These are phyloP conservation scores for Microdochium trichocladiopsis DNA, from an alignment of 2,329 filamentous ascomycete species.

Conservation along the genomic window DNA sequence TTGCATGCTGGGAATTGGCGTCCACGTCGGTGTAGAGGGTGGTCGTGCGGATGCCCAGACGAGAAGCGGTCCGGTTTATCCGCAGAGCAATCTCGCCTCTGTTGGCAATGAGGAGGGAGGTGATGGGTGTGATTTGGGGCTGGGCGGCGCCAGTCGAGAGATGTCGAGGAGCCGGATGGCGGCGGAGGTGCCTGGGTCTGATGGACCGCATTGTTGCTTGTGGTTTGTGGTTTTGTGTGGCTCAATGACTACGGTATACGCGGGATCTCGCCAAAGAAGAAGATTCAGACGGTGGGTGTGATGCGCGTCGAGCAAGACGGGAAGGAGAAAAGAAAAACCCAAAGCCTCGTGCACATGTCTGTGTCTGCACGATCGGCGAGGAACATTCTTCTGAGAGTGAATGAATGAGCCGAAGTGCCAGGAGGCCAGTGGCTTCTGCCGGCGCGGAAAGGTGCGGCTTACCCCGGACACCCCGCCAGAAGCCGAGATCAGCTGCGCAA, in stretches of 20 bases:
- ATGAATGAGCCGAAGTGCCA: background rate
- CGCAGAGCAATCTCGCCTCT: constrained; percentile 94
- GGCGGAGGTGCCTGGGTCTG: constrained; percentile 40
- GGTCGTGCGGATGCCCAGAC: constrained; percentile 86
- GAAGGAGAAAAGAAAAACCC: no score
- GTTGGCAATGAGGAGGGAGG: constrained; percentile 90
- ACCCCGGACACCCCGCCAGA: background rate
- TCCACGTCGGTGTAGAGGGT: constrained; percentile 95
- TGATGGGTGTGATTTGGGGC: constrained; percentile 42
- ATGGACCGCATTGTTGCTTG: constrained; percentile 44
- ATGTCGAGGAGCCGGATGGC: constrained; percentile 34
- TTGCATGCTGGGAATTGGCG: constrained; percentile 77
- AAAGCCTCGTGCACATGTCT: no score
- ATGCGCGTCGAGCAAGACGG: no score
- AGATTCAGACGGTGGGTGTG: no score
- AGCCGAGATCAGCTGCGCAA: background rate
- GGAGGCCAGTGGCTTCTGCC: background rate
- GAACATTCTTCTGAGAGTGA: background rate
- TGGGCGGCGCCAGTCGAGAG: constrained; percentile 24
- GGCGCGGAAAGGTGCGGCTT: background rate
- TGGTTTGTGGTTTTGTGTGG: background rate
- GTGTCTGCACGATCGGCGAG: background rate
- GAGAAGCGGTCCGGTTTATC: constrained; percentile 79
- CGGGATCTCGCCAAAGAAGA: no score
- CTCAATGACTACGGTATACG: no score